Evolutionary conservation across 2,329 filamentous ascomycete species (phyloP).

Genomic region (Pseudomassariella vexata): DNA sequence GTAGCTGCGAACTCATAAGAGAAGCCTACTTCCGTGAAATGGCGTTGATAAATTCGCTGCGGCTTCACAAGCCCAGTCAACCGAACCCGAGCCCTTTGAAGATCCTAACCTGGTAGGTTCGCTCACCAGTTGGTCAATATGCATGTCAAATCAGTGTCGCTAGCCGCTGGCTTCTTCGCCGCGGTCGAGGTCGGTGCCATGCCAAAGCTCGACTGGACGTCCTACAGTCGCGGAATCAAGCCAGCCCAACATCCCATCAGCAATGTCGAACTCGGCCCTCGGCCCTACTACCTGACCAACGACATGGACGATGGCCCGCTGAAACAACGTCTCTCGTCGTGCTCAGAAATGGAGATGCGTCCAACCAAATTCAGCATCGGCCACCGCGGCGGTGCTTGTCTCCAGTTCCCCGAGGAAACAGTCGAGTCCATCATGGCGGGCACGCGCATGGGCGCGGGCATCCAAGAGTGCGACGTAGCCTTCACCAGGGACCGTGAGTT

Average conservation of each 20-base stretch:
- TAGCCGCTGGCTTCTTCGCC: neutral
- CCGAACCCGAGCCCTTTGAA: neutral
- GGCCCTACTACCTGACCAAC: constrained; percentile 59
- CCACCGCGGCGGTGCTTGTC: constrained; percentile 55
- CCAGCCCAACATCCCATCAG: constrained; percentile 33
- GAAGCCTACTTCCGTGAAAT: too few species aligned
- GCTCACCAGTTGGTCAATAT: neutral
- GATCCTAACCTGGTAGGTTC: neutral
- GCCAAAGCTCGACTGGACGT: constrained; percentile 5
- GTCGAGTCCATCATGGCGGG: constrained; percentile 54
- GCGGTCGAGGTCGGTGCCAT: constrained; percentile 8
- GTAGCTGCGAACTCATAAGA: too few species aligned
- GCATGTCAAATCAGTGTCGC: too few species aligned
- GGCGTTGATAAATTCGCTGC: too few species aligned
- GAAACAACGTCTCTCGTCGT: constrained; percentile 54
- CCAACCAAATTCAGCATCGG: constrained; percentile 53
- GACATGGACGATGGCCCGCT: constrained; percentile 55
- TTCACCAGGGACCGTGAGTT: constrained; percentile 61
- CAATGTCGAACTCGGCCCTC: constrained; percentile 54
- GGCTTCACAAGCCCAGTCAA: too few species aligned
- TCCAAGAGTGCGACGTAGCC: constrained; percentile 62
- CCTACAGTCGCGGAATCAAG: too few species aligned
- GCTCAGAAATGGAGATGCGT: constrained; percentile 47
- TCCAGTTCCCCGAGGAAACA: constrained; percentile 62
- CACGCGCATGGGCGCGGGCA: constrained; percentile 60